Base-by-base conservation (phyloP, 176 grass and related monocot species). In the Otatea glauca region DNA sequence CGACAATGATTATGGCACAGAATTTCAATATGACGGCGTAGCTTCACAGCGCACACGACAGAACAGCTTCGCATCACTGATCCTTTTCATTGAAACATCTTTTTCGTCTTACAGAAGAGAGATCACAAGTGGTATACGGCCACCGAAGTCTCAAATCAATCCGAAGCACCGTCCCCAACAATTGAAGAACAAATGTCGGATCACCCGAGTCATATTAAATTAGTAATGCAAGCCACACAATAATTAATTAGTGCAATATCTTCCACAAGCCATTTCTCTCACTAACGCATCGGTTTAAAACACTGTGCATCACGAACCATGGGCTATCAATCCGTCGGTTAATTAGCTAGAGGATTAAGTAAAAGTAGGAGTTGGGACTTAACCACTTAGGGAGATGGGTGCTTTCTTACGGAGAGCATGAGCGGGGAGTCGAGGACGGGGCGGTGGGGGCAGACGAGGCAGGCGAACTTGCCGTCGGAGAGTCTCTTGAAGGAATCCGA, bases 401-500 rank as follows among this genome's bases (percentile, higher is more conserved):
- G 44, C 18, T 58, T 10, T 69, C 92, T 91, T 74, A 97, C 92
- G 25, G 94, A 92, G 68, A 92, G 81, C 90, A 97, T 92, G 86
- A 94, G 83, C 42, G 86, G 29, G 64, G 86, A 81, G 38, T 94
- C 88, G 47, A 97, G 88, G 83, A 97, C 86, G 63, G 94, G 92
- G 74, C 86, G 89, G 86, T 84, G 80, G 65, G 88, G 88, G 72
- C 94, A 97, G 45, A 94, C 77, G 70, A 97, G 86, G 84, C 92
- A 92, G 55, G 76, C 69, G 76, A 90, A 80, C 64, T 92, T 97
- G 29, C 88, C 88, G 80, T 67, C 88, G 74, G 88, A 76, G 68
- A 97, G 90, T 69, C 88, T 92, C 90, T 68, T 89, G 89, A 92
- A 97, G 55, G 89, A 90, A 51, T 56, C 85, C n/a, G 86, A 54